Evolutionary conservation across 139 green algal species (phyloP).

Genomic region (Bryopsis sp.): DNA sequence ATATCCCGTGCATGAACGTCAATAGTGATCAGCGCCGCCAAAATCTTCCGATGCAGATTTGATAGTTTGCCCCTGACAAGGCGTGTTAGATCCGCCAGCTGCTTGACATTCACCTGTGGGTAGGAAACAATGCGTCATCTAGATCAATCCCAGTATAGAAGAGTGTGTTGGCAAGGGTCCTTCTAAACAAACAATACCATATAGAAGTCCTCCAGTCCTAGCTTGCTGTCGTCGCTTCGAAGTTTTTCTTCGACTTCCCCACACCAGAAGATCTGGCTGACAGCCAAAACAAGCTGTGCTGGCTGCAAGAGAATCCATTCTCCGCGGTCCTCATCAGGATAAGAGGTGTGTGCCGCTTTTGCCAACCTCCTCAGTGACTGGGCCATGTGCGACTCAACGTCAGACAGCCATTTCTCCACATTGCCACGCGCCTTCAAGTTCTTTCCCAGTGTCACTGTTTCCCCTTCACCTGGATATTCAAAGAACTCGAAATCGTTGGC

Average conservation of each 20-base stretch:
- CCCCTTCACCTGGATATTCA: conserved; percentile 43
- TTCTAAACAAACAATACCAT: conserved; percentile 21
- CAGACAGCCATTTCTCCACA: conserved; percentile 73
- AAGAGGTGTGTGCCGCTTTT: conserved; percentile 43
- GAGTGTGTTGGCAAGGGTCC: neutral
- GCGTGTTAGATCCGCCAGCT: conserved; percentile 53
- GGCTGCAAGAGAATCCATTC: conserved; percentile 73
- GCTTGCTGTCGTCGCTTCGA: conserved; percentile 8
- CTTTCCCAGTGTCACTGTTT: conserved; percentile 67
- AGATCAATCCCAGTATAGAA: neutral
- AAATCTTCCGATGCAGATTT: conserved; percentile 43
- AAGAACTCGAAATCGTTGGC: neutral
- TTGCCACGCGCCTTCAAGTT: conserved; percentile 71
- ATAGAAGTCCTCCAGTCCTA: conserved; percentile 33
- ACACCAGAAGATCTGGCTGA: conserved; percentile 74
- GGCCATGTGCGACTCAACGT: conserved; percentile 66
- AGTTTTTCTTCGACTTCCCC: conserved; percentile 48
- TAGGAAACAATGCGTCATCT: neutral
- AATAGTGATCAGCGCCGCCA: conserved; percentile 76
- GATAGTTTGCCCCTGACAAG: conserved; percentile 54
- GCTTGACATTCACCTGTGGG: conserved; percentile 45
- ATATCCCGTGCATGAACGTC: conserved; percentile 79
- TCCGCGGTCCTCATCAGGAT: conserved; percentile 41
- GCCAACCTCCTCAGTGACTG: conserved; percentile 44
- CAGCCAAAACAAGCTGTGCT: conserved; percentile 71